Evolutionary conservation across 352 stramenopile species (phyloP), one percentile per base, ranked within the genome.

Genomic region (Paralagenidium karlingii): DNA sequence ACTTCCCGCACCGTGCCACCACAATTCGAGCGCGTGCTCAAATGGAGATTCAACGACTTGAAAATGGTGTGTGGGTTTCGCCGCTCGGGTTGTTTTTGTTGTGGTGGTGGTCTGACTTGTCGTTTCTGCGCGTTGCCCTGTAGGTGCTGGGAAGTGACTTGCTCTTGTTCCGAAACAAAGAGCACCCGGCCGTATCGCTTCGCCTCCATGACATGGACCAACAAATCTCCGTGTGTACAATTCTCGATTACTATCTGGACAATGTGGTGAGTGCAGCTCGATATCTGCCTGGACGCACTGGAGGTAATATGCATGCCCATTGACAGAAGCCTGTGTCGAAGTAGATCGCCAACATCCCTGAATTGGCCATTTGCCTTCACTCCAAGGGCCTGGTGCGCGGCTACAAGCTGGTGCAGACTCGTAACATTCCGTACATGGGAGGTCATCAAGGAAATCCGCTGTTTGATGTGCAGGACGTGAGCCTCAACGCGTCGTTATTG

Each of bases 141-240:
- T 34, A 84, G 70, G 69, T 91, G 24, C 53, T 91, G 1, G 78
- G 78, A 11, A 91, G 78, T 29, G 67, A 89, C 25, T 69, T 88
- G 39, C 55, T 87, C 34, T 51, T 91, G 2, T 91, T 91, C 40
- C 84, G 75, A 45, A 86, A 89, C 41, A 60, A 66, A 22, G 78
- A 91, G 18, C 78, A 91, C 24, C 78, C 78, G 0, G 71, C 78
- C 0, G 78, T 91, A 29, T 91, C 78, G 6, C 46, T 91, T 6
- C 78, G 80, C 32, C 68, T 91, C 9, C 78, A 91, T 38, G 78
- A 91, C 41, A 82, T 88, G 62, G 73, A 91, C 43, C 71, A 82
- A 15, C 73, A 91, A 25, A 40, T 91, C n/a, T 87, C 74, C 21
- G 55, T 89, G 3, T 77, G 59, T 13, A 91, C 71, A 1, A 69